Base-by-base conservation (phyloP, 176 grass and related monocot species). In the Bolboschoenus planiculmis region DNA sequence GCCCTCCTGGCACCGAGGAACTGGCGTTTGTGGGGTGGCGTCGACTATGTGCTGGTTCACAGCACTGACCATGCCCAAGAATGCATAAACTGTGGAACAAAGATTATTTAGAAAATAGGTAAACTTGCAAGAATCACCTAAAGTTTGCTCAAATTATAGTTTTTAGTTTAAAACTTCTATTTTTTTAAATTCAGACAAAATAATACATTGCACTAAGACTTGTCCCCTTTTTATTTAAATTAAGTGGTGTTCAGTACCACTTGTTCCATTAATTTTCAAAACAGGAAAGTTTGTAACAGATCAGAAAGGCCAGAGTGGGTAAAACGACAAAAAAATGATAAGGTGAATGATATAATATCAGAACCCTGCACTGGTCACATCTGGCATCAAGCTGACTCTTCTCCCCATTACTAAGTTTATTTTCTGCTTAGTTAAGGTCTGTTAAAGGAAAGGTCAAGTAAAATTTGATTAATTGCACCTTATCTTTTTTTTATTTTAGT, bases 31-130 rank as follows among this genome's bases (percentile, higher is more conserved):
- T 8, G 96, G 92, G 26, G 64, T 33, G 1, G 87, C 84, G 13
- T 99, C 96, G 44, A 95, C 92, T 91, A 99, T 95, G 84, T 99
- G 91, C 84, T 95, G 92, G 82, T 99, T 99, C 67, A 95, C 85
- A 79, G 96, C 88, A 85, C 92, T 91, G 56, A 99, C 35, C 59
- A 95, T 84, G 78, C 96, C 96, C 91, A 99, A 85, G 77, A 99
- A 63, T 71, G 96, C 89, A 88, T 99, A 99, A 50, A 99, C 96
- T 99, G 89, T 83, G 85, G 43, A 87, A 56, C 68, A 42, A 76
- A 76, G 44, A 1, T 20, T 10, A 44, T 43, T 76, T 51, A 76
- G 44, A 31, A 31, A 31, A 31, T 31, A 76, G 18, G 36, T 23
- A 16, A 51, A 76, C 4, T 76, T 16, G 21, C 70, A 75, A 1